phyloP scores from a whole-genome alignment of 805 yeast genomes.

The Priceomyces haplophilus region DNA sequence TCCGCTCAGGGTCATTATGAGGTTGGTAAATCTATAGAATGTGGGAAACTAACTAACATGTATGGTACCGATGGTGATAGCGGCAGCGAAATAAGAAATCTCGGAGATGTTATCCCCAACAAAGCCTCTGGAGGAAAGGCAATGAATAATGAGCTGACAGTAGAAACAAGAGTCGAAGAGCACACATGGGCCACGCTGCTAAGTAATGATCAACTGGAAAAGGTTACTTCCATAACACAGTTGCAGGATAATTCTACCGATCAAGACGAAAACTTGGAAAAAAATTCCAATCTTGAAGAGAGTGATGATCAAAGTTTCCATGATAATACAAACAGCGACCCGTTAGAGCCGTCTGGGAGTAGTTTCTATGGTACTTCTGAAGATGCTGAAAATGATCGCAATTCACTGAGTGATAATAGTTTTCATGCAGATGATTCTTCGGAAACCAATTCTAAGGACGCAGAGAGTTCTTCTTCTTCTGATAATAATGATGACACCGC shows the following conservation, averaged over 20 bases:
- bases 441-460: neutral
- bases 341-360: neutral
- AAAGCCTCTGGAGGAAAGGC: neutral
- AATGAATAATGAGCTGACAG: neutral
- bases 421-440: neutral
- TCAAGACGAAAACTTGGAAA: too few relatives aligned
- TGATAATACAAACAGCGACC: too few relatives aligned
- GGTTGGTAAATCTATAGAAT: neutral
- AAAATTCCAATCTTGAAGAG: too few relatives aligned
- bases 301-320: too few relatives aligned
- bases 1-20: neutral
- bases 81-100: neutral
- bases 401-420: neutral
- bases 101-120: neutral
- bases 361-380: neutral
- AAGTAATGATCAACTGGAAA: too few relatives aligned
- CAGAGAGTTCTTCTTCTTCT: neutral
- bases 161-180: neutral
- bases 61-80: too few relatives aligned
- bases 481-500: neutral
- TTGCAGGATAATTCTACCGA: too few relatives aligned
- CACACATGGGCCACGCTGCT: too few relatives aligned
- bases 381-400: neutral
- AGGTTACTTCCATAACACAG: too few relatives aligned
- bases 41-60: neutral